Evolutionary conservation across 768 basidiomycete species (phyloP), one percentile per base, ranked within the genome.

Genomic region (Lepiota venenata): DNA sequence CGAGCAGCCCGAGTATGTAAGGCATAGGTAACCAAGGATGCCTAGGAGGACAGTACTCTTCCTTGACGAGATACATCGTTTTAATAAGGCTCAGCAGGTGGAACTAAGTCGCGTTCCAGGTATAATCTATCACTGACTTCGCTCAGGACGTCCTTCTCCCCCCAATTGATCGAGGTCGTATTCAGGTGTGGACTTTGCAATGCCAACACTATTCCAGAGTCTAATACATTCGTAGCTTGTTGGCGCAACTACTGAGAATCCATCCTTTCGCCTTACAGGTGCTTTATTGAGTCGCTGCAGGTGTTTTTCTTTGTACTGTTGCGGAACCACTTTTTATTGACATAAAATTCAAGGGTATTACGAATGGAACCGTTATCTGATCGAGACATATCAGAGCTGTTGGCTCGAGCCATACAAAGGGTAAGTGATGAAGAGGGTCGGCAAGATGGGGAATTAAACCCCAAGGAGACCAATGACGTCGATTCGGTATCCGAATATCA

Each of bases 211-310:
- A 11, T 7, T 50, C 36, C 16, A 38, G 18, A n/a, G 37, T 14
- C 20, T 42, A 20, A 32, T 40, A 32, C 52, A 27, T 42, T 12
- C 35, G 12, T 36, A 87, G 81, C 71, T 91, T 25, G 80, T 92
- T 61, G 90, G 90, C 22, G 90, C 91, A 0, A 94, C 91, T 2
- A 93, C 91, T 0, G 92, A 94, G 67, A 94, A 94, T 58, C 91
- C 91, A 1, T 91, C 88, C 0, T 94, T 94, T 72, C 89, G 87
- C 60, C 66, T 91, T 29, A 88, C 84, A 15, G 76, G 82, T 29
- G 84, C 89, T 10, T 72, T 91, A 25, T 69, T 91, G 27, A 86
- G 85, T 63, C 82, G 89, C 41, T 91, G 89, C 68, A 79, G 88
- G 88, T 87, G 58, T 62, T 80, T 70, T 6, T 1, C 32, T 39